These are phyloP conservation scores for Fraxinus greggii DNA, from an alignment of 305 asterid genomes.

Conservation along the genomic window DNA sequence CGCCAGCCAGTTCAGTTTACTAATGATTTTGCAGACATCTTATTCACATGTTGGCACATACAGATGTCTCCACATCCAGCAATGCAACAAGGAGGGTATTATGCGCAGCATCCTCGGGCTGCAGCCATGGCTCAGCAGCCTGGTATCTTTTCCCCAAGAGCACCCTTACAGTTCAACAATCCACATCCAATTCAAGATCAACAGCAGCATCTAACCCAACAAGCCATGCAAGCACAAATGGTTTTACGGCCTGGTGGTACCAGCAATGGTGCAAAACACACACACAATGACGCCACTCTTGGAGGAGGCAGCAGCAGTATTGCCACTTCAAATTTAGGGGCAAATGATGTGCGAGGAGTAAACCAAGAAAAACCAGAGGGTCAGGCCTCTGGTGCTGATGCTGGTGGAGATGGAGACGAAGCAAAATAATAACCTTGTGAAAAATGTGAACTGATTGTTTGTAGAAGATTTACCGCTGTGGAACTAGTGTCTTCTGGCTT, in stretches of 20 bases:
- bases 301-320: conserved; percentile 33
- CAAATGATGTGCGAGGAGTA: conserved; percentile 35
- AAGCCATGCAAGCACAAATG: conserved; percentile 44
- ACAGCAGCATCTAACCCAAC: conserved; percentile 40
- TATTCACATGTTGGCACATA: conserved; percentile 19
- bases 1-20: not conserved
- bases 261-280: conserved; percentile 40
- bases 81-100: conserved; percentile 77
- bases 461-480: conserved; percentile 29
- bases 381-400: conserved; percentile 32
- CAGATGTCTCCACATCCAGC: conserved; percentile 72
- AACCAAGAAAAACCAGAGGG: conserved; percentile 46
- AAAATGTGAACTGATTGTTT: conserved; percentile 21
- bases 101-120: conserved; percentile 77
- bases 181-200: conserved; percentile 56
- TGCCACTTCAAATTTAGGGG: conserved; percentile 36
- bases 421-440: conserved; percentile 34
- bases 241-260: conserved; percentile 46
- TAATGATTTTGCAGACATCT: not conserved
- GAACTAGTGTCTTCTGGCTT: conserved; percentile 24
- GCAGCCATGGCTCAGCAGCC: conserved; percentile 66
- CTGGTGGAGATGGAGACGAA: conserved; percentile 44
- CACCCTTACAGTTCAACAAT: conserved; percentile 38
- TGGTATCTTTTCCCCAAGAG: conserved; percentile 50
- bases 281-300: conserved; percentile 37